phyloP scores from a whole-genome alignment of 2,329 filamentous ascomycete species.

The Phaeosphaeriaceae sp. region DNA sequence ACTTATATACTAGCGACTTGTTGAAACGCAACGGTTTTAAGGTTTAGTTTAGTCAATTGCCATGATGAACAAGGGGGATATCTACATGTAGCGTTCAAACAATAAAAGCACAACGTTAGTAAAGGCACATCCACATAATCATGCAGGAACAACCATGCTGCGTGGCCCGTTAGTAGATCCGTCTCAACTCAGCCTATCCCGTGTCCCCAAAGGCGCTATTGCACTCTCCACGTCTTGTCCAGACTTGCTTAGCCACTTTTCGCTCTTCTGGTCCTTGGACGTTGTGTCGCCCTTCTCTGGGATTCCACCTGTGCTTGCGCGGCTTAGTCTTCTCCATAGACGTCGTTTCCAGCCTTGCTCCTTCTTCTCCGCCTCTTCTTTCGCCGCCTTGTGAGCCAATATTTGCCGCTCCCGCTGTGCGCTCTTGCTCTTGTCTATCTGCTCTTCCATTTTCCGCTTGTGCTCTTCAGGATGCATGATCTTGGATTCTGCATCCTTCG shows the following conservation, averaged over 20 bases:
- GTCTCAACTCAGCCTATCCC: slow-evolving; percentile 20
- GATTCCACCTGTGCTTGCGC: slow-evolving; percentile 1
- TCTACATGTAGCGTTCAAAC: not conserved
- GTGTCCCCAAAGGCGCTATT: slow-evolving; percentile 42
- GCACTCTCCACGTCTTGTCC: slow-evolving; percentile 46
- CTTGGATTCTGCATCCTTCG: slow-evolving; percentile 63
- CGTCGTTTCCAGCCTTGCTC: slow-evolving; percentile 39
- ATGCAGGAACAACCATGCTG: slow-evolving; percentile 22
- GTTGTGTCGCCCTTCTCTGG: slow-evolving; percentile 23
- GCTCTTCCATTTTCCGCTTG: slow-evolving; percentile 52
- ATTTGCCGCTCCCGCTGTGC: slow-evolving; percentile 67
- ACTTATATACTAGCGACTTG: not conserved
- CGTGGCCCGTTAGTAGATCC: not conserved
- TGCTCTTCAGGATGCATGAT: slow-evolving; percentile 67
- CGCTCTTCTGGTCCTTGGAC: slow-evolving; percentile 29
- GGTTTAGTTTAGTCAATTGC: not conserved
- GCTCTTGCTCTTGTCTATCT: slow-evolving; percentile 63
- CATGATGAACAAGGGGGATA: slow-evolving; percentile 2
- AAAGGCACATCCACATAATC: slow-evolving; percentile 10
- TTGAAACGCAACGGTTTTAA: no score
- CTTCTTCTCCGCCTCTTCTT: slow-evolving; percentile 53
- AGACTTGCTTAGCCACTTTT: slow-evolving; percentile 37
- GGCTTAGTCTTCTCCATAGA: slow-evolving; percentile 39
- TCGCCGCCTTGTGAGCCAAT: slow-evolving; percentile 49
- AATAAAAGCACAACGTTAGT: not conserved